These are phyloP conservation scores for Aspergillus bridgeri DNA, from an alignment of 495 filamentous ascomycete species.

Conservation along the genomic window DNA sequence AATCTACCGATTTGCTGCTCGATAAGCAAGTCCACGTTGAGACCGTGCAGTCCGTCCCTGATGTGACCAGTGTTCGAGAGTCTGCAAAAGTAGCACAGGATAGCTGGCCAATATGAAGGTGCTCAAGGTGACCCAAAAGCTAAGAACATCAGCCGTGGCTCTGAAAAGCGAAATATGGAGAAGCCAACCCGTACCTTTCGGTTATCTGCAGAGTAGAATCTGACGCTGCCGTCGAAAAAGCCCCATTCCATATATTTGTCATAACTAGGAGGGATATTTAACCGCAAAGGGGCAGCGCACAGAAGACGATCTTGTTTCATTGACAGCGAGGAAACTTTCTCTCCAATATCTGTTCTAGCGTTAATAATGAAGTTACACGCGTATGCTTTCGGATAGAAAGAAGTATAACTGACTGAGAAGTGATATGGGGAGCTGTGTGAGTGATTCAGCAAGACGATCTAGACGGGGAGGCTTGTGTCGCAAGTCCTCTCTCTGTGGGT, in stretches of 20 bases:
- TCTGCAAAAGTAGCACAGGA: constrained; percentile 81
- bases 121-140: constrained; percentile 81
- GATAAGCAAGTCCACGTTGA: constrained; percentile 72
- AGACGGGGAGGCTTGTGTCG: constrained; percentile 60
- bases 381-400: background rate
- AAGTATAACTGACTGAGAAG: constrained; percentile 52
- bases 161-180: background rate
- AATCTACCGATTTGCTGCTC: constrained; percentile 66
- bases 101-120: constrained; percentile 84
- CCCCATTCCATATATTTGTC: constrained; percentile 97
- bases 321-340: constrained; percentile 73
- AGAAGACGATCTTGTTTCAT: constrained; percentile 86
- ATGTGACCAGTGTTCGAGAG: constrained; percentile 83
- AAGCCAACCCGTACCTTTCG: constrained; percentile 49
- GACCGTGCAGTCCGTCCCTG: constrained; percentile 86
- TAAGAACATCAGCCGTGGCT: constrained; percentile 21
- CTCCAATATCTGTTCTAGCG: constrained; percentile 58
- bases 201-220: constrained; percentile 80
- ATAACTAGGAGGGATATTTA: constrained; percentile 82
- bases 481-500: constrained; percentile 67
- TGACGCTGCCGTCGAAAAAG: constrained; percentile 85
- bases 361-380: constrained; percentile 17
- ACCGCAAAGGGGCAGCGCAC: constrained; percentile 73
- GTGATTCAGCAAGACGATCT: constrained; percentile 70
- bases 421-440: constrained; percentile 78